phyloP scores from a whole-genome alignment of 768 basidiomycete genomes.

The Naganishia onofrii region DNA sequence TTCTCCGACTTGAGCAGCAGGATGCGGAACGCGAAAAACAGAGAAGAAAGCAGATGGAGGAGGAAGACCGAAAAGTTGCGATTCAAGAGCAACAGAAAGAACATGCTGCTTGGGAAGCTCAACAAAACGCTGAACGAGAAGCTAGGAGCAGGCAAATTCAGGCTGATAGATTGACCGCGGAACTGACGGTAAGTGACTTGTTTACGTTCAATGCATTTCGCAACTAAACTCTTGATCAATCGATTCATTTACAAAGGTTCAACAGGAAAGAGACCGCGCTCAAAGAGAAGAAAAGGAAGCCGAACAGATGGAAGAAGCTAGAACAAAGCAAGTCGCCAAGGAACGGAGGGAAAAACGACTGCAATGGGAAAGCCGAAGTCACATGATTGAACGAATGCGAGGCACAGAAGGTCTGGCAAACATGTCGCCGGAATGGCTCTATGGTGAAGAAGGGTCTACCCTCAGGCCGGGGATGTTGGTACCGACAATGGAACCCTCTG shows the following conservation, averaged over 20 bases:
- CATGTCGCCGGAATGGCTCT: conserved; percentile 21
- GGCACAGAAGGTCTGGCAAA: conserved; percentile 12
- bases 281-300: conserved; percentile 23
- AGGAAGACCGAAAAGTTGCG: conserved; percentile 46
- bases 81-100: conserved; percentile 50
- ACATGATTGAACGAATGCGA: conserved; percentile 20
- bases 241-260: background rate
- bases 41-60: conserved; percentile 39
- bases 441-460: conserved; percentile 15
- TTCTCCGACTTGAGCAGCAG: conserved; percentile 40
- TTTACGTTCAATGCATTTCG: background rate
- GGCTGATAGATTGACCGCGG: conserved; percentile 35
- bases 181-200: conserved; percentile 4
- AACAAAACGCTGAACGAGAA: conserved; percentile 42
- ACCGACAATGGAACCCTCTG: background rate
- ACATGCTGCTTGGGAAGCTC: conserved; percentile 47
- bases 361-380: conserved; percentile 30
- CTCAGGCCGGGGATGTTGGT: conserved; percentile 1
- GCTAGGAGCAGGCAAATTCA: conserved; percentile 39
- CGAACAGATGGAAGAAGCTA: conserved; percentile 25
- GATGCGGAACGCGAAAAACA: conserved; percentile 44
- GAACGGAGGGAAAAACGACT: conserved; percentile 34
- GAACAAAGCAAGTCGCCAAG: conserved; percentile 29
- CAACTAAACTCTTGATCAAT: background rate
- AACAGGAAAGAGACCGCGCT: conserved; percentile 28